phyloP scores from a whole-genome alignment of 768 basidiomycete species.

The Tulasnella sp. region DNA sequence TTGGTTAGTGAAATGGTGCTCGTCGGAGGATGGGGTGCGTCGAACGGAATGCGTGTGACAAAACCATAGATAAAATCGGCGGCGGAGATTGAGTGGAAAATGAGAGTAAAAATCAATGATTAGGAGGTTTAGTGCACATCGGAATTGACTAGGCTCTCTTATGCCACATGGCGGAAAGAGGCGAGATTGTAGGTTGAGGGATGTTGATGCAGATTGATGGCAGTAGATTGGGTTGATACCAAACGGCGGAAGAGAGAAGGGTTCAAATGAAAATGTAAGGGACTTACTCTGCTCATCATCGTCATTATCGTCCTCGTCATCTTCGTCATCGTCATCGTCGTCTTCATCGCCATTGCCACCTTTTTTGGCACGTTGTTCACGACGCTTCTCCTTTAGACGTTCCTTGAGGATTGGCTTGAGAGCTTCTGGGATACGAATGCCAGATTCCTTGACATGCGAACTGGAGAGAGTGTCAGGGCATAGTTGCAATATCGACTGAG shows the following conservation, averaged over 20 bases:
- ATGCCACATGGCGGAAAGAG: background rate
- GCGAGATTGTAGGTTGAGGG: background rate
- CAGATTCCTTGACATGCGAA: slow-evolving; percentile 13
- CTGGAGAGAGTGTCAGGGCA: background rate
- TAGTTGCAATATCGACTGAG: slow-evolving; percentile 9
- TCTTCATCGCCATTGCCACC: slow-evolving; percentile 3
- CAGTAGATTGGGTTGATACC: background rate
- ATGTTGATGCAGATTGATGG: slow-evolving; percentile 1
- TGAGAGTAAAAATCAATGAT: slow-evolving; percentile 5
- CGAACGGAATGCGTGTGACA: background rate
- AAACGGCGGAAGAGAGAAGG: background rate
- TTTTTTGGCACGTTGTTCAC: slow-evolving; percentile 19
- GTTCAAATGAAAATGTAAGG: background rate
- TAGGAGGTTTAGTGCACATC: background rate
- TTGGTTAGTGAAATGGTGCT: background rate
- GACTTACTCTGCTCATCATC: slow-evolving; percentile 15
- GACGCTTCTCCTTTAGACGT: slow-evolving; percentile 9
- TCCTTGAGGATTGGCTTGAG: slow-evolving; percentile 10
- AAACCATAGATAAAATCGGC: background rate
- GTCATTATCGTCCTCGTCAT: slow-evolving; percentile 9
- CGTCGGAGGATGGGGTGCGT: slow-evolving; percentile 3
- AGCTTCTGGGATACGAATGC: slow-evolving; percentile 8
- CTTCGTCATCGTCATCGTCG: slow-evolving; percentile 12
- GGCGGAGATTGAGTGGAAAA: slow-evolving; percentile 10
- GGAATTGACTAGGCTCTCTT: background rate